Conservation (phyloP, 768 basidiomycete species). For the Leccinum uliginosum region DNA sequence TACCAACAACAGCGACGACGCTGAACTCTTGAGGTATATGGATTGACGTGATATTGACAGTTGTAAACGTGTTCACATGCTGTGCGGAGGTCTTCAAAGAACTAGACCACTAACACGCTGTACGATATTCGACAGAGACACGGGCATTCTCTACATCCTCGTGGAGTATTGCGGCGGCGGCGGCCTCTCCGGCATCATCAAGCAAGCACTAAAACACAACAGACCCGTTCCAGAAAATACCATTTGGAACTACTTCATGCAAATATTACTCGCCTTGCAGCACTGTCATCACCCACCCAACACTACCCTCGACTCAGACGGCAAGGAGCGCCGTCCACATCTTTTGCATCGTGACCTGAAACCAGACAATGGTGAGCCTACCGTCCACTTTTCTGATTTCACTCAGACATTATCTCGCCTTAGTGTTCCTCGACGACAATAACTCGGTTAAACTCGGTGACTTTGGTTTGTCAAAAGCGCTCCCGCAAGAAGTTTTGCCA, state of each 20-base stretch:
- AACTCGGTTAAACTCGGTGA: conserved; percentile 94
- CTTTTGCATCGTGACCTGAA: conserved; percentile 95
- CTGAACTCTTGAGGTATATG: conserved; percentile 22
- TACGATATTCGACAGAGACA: conserved; percentile 90
- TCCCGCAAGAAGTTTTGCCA: conserved; percentile 84
- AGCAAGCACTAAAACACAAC: conserved; percentile 63
- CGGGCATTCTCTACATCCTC: conserved; percentile 90
- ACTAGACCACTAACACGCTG: conserved; percentile 94
- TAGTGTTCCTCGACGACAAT: conserved; percentile 85
- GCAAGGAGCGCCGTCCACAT: conserved; percentile 57
- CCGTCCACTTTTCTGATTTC: neutral
- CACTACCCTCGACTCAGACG: conserved; percentile 33
- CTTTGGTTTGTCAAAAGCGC: conserved; percentile 92
- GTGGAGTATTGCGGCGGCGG: conserved; percentile 99
- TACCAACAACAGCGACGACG: conserved; percentile 73
- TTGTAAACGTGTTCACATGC: conserved; percentile 5
- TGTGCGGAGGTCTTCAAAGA: conserved; percentile 67
- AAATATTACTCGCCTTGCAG: conserved; percentile 83
- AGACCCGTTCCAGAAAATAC: conserved; percentile 85
- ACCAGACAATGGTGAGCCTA: conserved; percentile 84
- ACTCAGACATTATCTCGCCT: neutral
- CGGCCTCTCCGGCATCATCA: conserved; percentile 86
- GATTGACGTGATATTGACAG: neutral
- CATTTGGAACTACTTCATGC: conserved; percentile 95
- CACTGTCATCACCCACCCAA: conserved; percentile 84